These are phyloP conservation scores for Adansonia rubrostipa DNA, from an alignment of 441 rosid species.

Conservation along the genomic window DNA sequence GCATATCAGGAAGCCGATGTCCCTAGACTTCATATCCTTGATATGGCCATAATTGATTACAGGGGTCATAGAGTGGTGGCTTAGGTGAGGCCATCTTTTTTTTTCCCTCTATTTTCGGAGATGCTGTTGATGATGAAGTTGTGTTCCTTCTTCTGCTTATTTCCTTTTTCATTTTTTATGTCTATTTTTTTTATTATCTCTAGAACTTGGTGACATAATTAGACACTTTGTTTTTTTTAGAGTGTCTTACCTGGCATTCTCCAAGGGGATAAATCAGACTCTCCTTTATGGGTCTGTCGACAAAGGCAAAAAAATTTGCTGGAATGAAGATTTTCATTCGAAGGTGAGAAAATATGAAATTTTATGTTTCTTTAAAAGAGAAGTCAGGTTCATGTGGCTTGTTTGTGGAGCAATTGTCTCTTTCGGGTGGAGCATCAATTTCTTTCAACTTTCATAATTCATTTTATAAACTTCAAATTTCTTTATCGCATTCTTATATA, in stretches of 20 bases:
- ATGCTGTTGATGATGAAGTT: not conserved
- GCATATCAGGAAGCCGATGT: conserved; percentile 99
- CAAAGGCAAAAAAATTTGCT: conserved; percentile 97
- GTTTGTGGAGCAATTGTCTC: conserved; percentile 8
- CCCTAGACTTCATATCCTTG: conserved; percentile 92
- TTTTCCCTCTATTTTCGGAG: conserved; percentile 8
- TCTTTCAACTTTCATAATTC: conserved; percentile 6
- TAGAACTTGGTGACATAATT: not conserved
- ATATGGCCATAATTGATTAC: conserved; percentile 98
- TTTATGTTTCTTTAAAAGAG: not conserved
- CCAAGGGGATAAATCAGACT: conserved; percentile 99
- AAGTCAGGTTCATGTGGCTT: conserved; percentile 28
- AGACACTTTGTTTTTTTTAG: conserved; percentile 45
- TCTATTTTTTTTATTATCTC: not conserved
- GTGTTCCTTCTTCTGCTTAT: not conserved
- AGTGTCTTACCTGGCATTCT: conserved; percentile 99
- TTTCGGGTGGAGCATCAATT: conserved; percentile 7
- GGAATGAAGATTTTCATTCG: conserved; percentile 98
- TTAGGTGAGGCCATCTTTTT: conserved; percentile 61
- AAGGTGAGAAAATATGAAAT: conserved; percentile 47
- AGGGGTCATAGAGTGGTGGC: conserved; percentile 99
- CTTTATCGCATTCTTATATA: not conserved
- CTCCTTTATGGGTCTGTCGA: conserved; percentile 99
- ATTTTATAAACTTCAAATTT: conserved; percentile 13
- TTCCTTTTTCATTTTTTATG: not conserved